Base-by-base conservation (phyloP, 257 asterid genomes). In the Nicotiana attenuata region DNA sequence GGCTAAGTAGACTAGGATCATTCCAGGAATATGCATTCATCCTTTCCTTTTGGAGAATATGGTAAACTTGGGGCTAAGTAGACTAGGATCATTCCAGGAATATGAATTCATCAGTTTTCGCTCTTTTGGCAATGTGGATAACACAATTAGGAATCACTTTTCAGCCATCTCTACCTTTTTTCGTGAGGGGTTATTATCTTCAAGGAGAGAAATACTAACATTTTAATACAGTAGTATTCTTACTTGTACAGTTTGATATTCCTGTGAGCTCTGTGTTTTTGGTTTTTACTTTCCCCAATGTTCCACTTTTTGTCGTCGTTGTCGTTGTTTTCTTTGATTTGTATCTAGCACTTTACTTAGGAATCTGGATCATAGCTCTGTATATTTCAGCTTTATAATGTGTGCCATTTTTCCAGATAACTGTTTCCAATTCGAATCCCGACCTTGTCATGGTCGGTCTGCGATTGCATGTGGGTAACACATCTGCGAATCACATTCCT, bases 371-470 rank as follows among this genome's bases (percentile, higher is more conserved):
- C 45, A 50, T 24, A 73, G 24, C 16, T 28, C 35, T 4, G 16
- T 50, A 47, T 47, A 50, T 71, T 71, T 45, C 38, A 45, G 8
- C 41, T 47, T 75, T 75, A 33, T 75, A 24, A 47, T 50, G 16
- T 15, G 45, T 75, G 63, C 63, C 31, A 80, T 77, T 78, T 81
- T 63, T 31, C 24, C 96, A 96, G 99, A 88, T 94, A 59, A 92
- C 97, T 57, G 96, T 96, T 57, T 83, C 96, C 76, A 94, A 96
- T 85, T 94, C 98, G 84, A 96, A 96, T 88, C 98, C 97, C 61
- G 99, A 96, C 87, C 91, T 93, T 82, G 98, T 94, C 87, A 93
- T 96, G 97, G 99, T 96, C 85, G 99, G 99, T 84, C 80, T 91
- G 65, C 98, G 99, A 61, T 64, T 94, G 91, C 98, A 96, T 57